Evolutionary conservation across 768 basidiomycete species (phyloP).

Genomic region (Naganishia onofrii): DNA sequence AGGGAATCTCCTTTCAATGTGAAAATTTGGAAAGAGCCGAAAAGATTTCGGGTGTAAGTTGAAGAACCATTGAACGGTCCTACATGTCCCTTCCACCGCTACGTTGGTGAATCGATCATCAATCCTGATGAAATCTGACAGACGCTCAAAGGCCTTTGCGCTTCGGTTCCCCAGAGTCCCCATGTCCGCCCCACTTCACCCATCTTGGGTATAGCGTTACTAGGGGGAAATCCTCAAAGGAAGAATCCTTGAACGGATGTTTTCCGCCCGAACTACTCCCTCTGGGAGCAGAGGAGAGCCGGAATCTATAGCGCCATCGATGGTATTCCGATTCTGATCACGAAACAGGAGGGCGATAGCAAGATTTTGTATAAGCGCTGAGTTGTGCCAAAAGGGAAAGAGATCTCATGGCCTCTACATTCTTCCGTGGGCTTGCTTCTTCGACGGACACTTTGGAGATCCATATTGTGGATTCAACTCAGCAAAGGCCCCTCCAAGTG

Average conservation of each 20-base stretch:
- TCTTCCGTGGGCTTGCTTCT: constrained; percentile 24
- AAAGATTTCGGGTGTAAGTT: neutral
- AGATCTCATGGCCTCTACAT: neutral
- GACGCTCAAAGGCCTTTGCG: neutral
- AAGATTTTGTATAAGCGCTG: neutral
- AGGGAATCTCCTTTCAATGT: neutral
- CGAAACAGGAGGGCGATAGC: neutral
- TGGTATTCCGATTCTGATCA: neutral
- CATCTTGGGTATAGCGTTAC: neutral
- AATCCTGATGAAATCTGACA: neutral
- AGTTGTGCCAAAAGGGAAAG: neutral
- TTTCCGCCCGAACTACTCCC: neutral
- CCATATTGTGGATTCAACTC: neutral
- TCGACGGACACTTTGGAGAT: neutral
- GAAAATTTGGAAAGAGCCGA: neutral
- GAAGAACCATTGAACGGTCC: neutral
- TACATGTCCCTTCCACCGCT: neutral
- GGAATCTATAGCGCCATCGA: neutral
- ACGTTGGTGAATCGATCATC: neutral
- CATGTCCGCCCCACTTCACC: neutral
- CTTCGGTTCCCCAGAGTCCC: neutral
- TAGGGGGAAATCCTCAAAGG: neutral
- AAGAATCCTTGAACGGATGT: neutral
- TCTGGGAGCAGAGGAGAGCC: neutral
- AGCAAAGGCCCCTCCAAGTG: no score